Evolutionary conservation across 73 alveolate species (phyloP).

Genomic region (Blepharisma stoltei): DNA sequence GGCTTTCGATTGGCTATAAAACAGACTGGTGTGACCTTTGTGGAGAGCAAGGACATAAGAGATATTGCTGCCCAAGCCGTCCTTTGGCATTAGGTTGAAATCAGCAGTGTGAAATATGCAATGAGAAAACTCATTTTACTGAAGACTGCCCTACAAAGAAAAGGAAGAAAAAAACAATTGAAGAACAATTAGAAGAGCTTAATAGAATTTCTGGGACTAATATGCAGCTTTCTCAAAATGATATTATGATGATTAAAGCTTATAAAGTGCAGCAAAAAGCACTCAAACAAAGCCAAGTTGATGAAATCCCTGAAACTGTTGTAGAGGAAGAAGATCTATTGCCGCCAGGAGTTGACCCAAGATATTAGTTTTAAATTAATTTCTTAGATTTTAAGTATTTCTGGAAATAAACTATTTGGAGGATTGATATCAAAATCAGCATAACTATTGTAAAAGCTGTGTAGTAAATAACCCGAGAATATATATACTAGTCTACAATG

Average conservation of each 20-base stretch:
- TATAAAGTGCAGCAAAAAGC: background rate
- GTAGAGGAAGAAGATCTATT: slow-evolving; percentile 23
- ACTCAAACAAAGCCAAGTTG: background rate
- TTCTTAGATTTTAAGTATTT: slow-evolving; percentile 5
- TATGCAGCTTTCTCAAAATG: background rate
- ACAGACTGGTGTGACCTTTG: slow-evolving; percentile 82
- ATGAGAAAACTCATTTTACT: slow-evolving; percentile 73
- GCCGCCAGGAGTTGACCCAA: slow-evolving; percentile 27
- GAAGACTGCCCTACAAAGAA: slow-evolving; percentile 79
- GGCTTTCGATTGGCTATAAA: slow-evolving; percentile 40
- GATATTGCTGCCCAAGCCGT: slow-evolving; percentile 83
- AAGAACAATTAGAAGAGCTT: slow-evolving; percentile 15
- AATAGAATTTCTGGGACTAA: background rate
- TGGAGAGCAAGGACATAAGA: slow-evolving; percentile 89
- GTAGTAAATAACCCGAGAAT: slow-evolving; percentile 6
- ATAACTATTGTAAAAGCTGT: slow-evolving; percentile 19
- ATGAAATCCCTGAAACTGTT: slow-evolving; percentile 17
- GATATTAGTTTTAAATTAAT: background rate
- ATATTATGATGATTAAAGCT: slow-evolving; percentile 5
- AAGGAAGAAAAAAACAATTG: slow-evolving; percentile 29
- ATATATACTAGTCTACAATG: no score
- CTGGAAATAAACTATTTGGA: slow-evolving; percentile 25
- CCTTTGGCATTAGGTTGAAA: slow-evolving; percentile 43
- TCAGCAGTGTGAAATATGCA: slow-evolving; percentile 76
- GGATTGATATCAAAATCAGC: background rate